Evolutionary conservation across 2,329 filamentous ascomycete species (phyloP), one percentile per base, ranked within the genome.

Genomic region (Graphiopsis chlorocephala): DNA sequence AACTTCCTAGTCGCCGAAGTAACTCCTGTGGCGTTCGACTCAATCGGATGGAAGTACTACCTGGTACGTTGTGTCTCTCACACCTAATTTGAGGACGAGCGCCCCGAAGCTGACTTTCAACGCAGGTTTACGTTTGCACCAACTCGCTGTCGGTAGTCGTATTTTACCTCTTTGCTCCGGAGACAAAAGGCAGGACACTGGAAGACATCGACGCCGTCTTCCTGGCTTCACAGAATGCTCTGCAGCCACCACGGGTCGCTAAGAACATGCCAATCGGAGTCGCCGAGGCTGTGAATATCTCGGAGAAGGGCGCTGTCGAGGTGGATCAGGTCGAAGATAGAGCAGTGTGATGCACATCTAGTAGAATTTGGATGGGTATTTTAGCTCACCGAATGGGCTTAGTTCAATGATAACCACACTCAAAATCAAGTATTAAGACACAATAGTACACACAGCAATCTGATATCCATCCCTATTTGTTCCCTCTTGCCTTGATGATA

Each of bases 1-100:
- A 88, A 88, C 26, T 75, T 73, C 53, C 53, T 72, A 15, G 65
- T 72, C 17, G 71, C 70, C 1, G 69, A 73, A 56, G 66, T 76
- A 63, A 87, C 86, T 0, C 86, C 86, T 0, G 78, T 86, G 1
- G 80, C 84, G 1, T 85, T 88, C 68, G 76, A 81, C 64, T 84
- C 77, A 64, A 88, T 89, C 65, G 73, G 77, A 0, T 72, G 69
- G 68, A 70, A 66, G 63, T 72, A 72, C 61, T 72, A 72, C 29
- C 20, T 71, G 20, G 70, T 56, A 25, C 20, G 53, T 26, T 23
- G 31, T 29, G 4, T 7, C 2, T 28, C 11, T 45, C 14, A 20
- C n/a, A 8, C 38, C n/a, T 2, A 45, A 3, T 6, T 17, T 17
- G n/a, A 20, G 3, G 38, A 45, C 38, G n/a, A 45, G 38, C 11